These are phyloP conservation scores for Nemania sp. DNA, from an alignment of 2,329 filamentous ascomycete species.

Conservation along the genomic window DNA sequence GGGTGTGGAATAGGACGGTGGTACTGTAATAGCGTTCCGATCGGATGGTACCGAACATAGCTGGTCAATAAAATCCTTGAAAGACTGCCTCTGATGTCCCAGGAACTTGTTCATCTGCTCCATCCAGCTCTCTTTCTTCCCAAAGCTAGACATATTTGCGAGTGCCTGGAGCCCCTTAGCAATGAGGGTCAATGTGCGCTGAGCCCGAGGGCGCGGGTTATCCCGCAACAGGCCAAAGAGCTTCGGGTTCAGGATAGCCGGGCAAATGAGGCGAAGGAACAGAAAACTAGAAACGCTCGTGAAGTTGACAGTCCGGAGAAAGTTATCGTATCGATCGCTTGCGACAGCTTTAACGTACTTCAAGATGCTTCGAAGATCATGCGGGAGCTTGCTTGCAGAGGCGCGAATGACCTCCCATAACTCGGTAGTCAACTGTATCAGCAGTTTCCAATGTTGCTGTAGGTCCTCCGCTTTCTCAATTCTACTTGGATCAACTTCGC, in stretches of 20 bases:
- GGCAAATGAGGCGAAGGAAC: slow-evolving; percentile 93
- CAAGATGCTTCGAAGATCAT: slow-evolving; percentile 82
- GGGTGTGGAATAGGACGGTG: slow-evolving; percentile 89
- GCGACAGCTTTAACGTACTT: slow-evolving; percentile 91
- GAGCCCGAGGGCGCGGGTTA: slow-evolving; percentile 79
- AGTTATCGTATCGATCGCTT: slow-evolving; percentile 93
- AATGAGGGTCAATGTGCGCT: slow-evolving; percentile 87
- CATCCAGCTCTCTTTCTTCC: slow-evolving; percentile 98
- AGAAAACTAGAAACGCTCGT: slow-evolving; percentile 95
- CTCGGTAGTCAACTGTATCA: slow-evolving; percentile 77
- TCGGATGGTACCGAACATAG: slow-evolving; percentile 83
- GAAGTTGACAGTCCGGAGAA: slow-evolving; percentile 84
- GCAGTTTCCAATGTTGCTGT: slow-evolving; percentile 78
- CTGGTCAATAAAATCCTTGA: slow-evolving; percentile 85
- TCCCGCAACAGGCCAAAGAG: slow-evolving; percentile 84
- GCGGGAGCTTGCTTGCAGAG: slow-evolving; percentile 75
- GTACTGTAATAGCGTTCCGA: slow-evolving; percentile 65
- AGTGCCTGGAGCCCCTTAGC: slow-evolving; percentile 91
- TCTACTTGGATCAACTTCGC: slow-evolving; percentile 91
- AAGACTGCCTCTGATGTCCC: slow-evolving; percentile 71
- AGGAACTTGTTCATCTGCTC: slow-evolving; percentile 96
- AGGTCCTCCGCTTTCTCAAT: slow-evolving; percentile 70
- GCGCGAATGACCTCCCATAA: slow-evolving; percentile 82
- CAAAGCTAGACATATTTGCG: slow-evolving; percentile 88
- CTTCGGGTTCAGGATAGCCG: slow-evolving; percentile 94